Conservation (phyloP, 257 asterid species). For the Linderniella brevidens region DNA sequence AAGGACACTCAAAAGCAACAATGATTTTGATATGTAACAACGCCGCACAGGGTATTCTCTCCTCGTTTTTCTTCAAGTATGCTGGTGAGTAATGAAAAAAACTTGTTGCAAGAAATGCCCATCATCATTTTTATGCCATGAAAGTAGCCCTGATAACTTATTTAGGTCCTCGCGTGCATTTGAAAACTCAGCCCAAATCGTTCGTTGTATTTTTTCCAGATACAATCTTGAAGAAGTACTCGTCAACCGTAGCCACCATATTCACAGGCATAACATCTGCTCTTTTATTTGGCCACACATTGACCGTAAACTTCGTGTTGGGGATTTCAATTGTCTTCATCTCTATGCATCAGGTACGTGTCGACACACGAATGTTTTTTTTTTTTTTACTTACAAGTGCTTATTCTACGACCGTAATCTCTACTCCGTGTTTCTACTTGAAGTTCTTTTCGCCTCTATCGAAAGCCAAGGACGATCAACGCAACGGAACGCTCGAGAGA, state of each 20-base stretch:
- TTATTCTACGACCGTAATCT: slow-evolving; percentile 6
- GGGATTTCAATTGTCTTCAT: slow-evolving; percentile 96
- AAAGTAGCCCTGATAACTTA: no score
- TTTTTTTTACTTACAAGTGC: slow-evolving; percentile 3
- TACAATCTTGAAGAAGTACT: slow-evolving; percentile 89
- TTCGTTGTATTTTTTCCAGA: slow-evolving; percentile 26
- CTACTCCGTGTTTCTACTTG: slow-evolving; percentile 12
- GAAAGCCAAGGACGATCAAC: slow-evolving; percentile 75
- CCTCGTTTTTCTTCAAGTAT: slow-evolving; percentile 97
- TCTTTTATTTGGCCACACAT: slow-evolving; percentile 67
- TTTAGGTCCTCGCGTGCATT: no score
- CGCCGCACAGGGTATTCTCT: slow-evolving; percentile 95
- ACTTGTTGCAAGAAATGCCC: neutral
- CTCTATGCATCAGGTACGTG: slow-evolving; percentile 95
- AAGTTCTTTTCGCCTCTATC: slow-evolving; percentile 93
- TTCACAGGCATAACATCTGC: slow-evolving; percentile 99
- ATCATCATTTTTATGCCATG: no score
- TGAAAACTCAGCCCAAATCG: neutral
- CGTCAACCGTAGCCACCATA: slow-evolving; percentile 98
- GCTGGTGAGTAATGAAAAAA: slow-evolving; percentile 45
- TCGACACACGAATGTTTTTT: slow-evolving; percentile 5
- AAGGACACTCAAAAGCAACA: slow-evolving; percentile 94
- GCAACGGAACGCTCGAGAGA: slow-evolving; percentile 35
- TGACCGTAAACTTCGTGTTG: slow-evolving; percentile 76
- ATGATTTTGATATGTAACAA: slow-evolving; percentile 86